Evolutionary conservation across 2,329 filamentous ascomycete species (phyloP).

Genomic region (Fusarium miscanthi): DNA sequence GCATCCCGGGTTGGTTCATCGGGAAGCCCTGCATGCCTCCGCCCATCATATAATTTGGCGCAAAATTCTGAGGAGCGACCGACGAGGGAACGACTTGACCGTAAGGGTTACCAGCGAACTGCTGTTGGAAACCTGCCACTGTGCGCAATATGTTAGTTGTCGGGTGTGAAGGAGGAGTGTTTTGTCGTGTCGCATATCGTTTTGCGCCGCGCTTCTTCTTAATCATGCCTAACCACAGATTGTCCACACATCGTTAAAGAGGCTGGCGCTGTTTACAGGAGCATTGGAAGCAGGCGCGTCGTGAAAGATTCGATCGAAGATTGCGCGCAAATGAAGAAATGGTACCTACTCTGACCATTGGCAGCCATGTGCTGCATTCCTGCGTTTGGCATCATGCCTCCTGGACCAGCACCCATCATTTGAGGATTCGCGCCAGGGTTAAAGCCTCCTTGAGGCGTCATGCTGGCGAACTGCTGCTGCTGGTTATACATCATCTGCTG

Average conservation of each 20-base stretch:
- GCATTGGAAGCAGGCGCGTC: constrained; percentile 3
- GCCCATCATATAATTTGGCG: constrained; percentile 62
- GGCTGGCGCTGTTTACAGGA: neutral
- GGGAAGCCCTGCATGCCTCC: constrained; percentile 65
- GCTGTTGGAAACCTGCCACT: constrained; percentile 70
- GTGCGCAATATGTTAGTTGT: constrained; percentile 27
- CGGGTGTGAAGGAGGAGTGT: neutral
- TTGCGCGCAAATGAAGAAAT: constrained; percentile 42
- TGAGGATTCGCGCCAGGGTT: constrained; percentile 62
- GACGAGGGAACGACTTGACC: constrained; percentile 63
- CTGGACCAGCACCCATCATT: constrained; percentile 66
- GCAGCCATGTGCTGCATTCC: constrained; percentile 68
- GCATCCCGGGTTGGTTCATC: constrained; percentile 65
- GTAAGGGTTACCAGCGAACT: constrained; percentile 68
- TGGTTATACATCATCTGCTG: constrained; percentile 70
- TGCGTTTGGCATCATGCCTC: constrained; percentile 72
- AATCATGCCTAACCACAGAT: neutral
- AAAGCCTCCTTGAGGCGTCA: constrained; percentile 64
- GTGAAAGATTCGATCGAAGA: constrained; percentile 3
- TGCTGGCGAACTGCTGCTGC: constrained; percentile 65
- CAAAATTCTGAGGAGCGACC: constrained; percentile 64
- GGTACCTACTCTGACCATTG: constrained; percentile 69
- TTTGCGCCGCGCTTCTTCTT: constrained; percentile 28
- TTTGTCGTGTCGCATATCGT: constrained; percentile 26
- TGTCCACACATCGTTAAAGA: neutral